Base-by-base conservation (phyloP, 495 filamentous ascomycete species). In the Penicillium psychrofluorescens region DNA sequence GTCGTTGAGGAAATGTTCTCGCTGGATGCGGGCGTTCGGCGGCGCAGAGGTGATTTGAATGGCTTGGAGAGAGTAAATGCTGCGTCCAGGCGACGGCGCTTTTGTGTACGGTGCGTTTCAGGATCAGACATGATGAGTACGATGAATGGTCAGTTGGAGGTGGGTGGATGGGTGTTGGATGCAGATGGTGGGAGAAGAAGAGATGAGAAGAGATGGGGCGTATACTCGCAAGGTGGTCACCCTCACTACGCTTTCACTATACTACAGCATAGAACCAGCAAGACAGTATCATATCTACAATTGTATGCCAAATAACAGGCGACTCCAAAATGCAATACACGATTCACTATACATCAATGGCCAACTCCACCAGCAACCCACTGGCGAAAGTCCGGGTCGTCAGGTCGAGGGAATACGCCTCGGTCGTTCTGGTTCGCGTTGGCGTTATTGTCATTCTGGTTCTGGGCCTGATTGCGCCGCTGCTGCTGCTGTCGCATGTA, bases 401-500 rank as follows among this genome's bases (percentile, higher is more conserved):
- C 83, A 22, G 79, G 83, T 41, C 71, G 77, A 12, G 86, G 86
- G 51, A 90, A 89, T 41, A 88, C 63, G 0, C 84, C 85, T 38
- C 81, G 66, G 51, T 84, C 78, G 36, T 68, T 61, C 54, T 55
- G 61, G 67, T 71, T 54, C 54, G 58, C 41, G 63, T 68, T 59
- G 5, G 35, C 40, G 1, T 43, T 52, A 41, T 51, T 57, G 28
- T 12, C 50, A 40, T 71, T 63, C 49, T 69, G 58, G 35, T 76
- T 67, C 45, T 72, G 73, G 22, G 22, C 22, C 35, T 71, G 51
- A n/a, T 60, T 66, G 38, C 76, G 68, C 32, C 67, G 75, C 47
- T 88, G 84, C 22, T 86, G 72, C 53, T 91, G 84, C 44, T 88
- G 82, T 28, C 94, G 74, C 58, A 92, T 90, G 55, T 86, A 90